phyloP scores from a whole-genome alignment of 108 stramenopile genomes.

The Asterionellopsis glacialis region DNA sequence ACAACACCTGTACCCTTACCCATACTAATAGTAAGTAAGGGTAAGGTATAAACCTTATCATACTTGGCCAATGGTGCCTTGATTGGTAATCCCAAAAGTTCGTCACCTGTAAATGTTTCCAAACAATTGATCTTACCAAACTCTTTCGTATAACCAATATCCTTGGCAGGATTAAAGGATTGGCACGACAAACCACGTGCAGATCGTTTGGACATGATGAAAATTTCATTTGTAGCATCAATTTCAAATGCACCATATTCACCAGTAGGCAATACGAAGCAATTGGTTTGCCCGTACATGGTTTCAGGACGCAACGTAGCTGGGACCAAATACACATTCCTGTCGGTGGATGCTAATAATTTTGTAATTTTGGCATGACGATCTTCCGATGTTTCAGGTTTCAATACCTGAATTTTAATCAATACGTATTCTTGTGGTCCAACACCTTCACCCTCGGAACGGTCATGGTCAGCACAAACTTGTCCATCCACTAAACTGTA shows the following conservation, averaged over 20 bases:
- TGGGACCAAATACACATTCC: constrained; percentile 87
- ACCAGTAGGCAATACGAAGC: constrained; percentile 95
- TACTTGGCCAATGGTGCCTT: constrained; percentile 91
- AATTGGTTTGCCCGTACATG: constrained; percentile 99
- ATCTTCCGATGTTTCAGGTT: constrained; percentile 70
- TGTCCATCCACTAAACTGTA: constrained; percentile 94
- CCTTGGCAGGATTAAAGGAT: constrained; percentile 40
- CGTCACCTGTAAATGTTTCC: constrained; percentile 81
- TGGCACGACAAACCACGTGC: constrained; percentile 93
- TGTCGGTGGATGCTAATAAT: constrained; percentile 45
- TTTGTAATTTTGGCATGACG: constrained; percentile 64
- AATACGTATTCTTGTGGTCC: constrained; percentile 98
- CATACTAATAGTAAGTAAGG: constrained; percentile 96
- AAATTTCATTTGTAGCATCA: constrained; percentile 82
- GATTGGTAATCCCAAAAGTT: constrained; percentile 92
- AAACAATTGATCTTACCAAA: constrained; percentile 80
- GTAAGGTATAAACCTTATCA: constrained; percentile 94
- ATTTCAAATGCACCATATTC: constrained; percentile 96
- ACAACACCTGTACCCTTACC: constrained; percentile 98
- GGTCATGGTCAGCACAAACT: constrained; percentile 98
- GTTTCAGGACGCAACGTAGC: constrained; percentile 99
- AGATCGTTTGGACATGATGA: constrained; percentile 88
- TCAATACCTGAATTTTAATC: constrained; percentile 92
- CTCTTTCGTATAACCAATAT: constrained; percentile 71
- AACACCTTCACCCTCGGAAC: constrained; percentile 94